Conservation (phyloP, 352 stramenopile species). For the Globisporangium echinulatum region DNA sequence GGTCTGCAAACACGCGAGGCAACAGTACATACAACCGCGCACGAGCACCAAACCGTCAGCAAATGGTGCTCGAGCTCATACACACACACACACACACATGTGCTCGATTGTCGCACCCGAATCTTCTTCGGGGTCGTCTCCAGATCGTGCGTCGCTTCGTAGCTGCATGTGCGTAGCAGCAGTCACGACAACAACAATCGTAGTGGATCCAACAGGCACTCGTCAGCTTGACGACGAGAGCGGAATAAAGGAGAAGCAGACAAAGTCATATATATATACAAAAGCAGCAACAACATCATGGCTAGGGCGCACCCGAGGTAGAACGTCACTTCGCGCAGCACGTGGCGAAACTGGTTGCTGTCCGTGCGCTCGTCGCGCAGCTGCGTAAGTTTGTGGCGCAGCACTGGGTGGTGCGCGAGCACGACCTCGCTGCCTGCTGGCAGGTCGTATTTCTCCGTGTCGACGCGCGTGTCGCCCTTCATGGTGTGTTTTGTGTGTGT, state of each 20-base stretch:
- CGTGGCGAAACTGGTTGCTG: conserved; percentile 90
- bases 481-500: conserved; percentile 16
- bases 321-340: conserved; percentile 97
- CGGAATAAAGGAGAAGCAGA: too few relatives aligned
- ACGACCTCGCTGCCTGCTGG: conserved; percentile 68
- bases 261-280: not conserved
- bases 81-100: not conserved
- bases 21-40: not conserved
- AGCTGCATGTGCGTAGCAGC: conserved; percentile 25
- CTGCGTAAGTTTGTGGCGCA: conserved; percentile 95
- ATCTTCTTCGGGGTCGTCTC: conserved; percentile 64
- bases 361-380: conserved; percentile 92
- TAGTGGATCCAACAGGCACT: not conserved
- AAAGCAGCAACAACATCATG: not conserved
- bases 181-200: too few relatives aligned
- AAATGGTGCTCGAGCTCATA: too few relatives aligned
- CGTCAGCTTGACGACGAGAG: too few relatives aligned
- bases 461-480: conserved; percentile 58
- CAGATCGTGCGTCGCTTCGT: conserved; percentile 75
- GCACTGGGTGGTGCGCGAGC: conserved; percentile 87
- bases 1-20: conserved; percentile 27
- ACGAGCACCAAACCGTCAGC: too few relatives aligned
- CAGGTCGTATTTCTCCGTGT: conserved; percentile 61
- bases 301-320: conserved; percentile 91
- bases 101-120: conserved; percentile 24